Conservation (phyloP, 345 rosid species). For the Raphanus raphanistrum region DNA sequence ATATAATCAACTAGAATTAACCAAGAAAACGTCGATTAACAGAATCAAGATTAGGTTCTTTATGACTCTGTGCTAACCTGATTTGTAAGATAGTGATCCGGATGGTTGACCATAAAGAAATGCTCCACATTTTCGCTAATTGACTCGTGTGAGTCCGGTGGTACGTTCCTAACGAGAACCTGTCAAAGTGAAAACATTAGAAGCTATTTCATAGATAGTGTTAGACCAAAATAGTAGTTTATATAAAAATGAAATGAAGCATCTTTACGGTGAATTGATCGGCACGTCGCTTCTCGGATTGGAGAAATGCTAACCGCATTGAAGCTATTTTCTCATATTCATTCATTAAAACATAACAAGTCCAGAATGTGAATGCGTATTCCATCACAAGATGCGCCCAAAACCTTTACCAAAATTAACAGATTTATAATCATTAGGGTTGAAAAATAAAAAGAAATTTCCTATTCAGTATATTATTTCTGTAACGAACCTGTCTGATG, state of each 20-base stretch:
- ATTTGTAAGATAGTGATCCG: slow-evolving; percentile 70
- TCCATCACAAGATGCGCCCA: slow-evolving; percentile 88
- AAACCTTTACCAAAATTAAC: slow-evolving; percentile 47
- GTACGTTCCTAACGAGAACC: slow-evolving; percentile 87
- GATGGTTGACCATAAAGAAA: slow-evolving; percentile 84
- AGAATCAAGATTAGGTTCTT: not conserved
- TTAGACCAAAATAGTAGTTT: not conserved
- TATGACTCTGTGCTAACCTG: slow-evolving; percentile 44
- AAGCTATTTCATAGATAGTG: not conserved
- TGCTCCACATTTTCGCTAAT: slow-evolving; percentile 81
- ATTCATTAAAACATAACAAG: slow-evolving; percentile 67
- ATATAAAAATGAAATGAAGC: not conserved
- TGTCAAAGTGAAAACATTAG: slow-evolving; percentile 24
- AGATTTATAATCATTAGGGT: not conserved
- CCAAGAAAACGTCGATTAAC: not conserved
- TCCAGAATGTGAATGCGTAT: slow-evolving; percentile 88
- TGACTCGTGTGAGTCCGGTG: slow-evolving; percentile 79
- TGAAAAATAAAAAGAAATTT: not conserved
- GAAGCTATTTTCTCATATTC: slow-evolving; percentile 77
- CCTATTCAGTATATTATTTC: not conserved
- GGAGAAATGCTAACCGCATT: slow-evolving; percentile 86
- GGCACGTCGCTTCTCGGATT: slow-evolving; percentile 69
- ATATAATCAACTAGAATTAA: not conserved
- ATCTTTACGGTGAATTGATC: slow-evolving; percentile 83
- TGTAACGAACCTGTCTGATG: slow-evolving; percentile 44